These are phyloP conservation scores for Kentomonas sorsogonicus DNA, from an alignment of 208 protist species.

Conservation along the genomic window DNA sequence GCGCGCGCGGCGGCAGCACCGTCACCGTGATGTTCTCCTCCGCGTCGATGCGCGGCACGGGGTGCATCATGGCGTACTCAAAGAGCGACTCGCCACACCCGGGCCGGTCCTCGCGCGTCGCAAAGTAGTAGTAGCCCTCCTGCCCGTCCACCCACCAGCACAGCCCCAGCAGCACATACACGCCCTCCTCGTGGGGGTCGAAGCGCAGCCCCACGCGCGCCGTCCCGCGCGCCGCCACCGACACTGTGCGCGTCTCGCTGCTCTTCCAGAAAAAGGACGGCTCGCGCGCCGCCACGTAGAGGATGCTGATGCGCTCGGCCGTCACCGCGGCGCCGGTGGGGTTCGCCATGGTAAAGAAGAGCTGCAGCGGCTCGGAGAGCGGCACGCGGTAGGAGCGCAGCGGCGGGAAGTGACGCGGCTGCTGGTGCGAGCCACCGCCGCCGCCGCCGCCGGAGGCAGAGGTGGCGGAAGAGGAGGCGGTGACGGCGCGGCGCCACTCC, in stretches of 20 bases:
- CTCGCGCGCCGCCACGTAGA: conserved; percentile 45
- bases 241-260: conserved; percentile 43
- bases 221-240: conserved; percentile 22
- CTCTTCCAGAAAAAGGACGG: conserved; percentile 73
- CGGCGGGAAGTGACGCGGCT: neutral
- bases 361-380: conserved; percentile 49
- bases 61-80: conserved; percentile 73
- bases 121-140: conserved; percentile 83
- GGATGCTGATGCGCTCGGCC: conserved; percentile 41
- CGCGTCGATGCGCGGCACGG: conserved; percentile 44
- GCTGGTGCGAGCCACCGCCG: neutral
- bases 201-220: conserved; percentile 48
- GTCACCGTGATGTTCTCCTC: conserved; percentile 57
- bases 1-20: conserved; percentile 59
- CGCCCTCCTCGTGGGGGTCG: conserved; percentile 43
- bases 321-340: conserved; percentile 43
- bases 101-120: conserved; percentile 37
- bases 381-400: conserved; percentile 35
- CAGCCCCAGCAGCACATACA: conserved; percentile 73
- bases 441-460: neutral
- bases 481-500: neutral
- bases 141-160: conserved; percentile 52
- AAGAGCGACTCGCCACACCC: conserved; percentile 41
- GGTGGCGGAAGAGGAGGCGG: neutral
- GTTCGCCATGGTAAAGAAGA: conserved; percentile 62